Base-by-base conservation (phyloP, 2,329 filamentous ascomycete genomes). In the Cercospora zeae-maydis region DNA sequence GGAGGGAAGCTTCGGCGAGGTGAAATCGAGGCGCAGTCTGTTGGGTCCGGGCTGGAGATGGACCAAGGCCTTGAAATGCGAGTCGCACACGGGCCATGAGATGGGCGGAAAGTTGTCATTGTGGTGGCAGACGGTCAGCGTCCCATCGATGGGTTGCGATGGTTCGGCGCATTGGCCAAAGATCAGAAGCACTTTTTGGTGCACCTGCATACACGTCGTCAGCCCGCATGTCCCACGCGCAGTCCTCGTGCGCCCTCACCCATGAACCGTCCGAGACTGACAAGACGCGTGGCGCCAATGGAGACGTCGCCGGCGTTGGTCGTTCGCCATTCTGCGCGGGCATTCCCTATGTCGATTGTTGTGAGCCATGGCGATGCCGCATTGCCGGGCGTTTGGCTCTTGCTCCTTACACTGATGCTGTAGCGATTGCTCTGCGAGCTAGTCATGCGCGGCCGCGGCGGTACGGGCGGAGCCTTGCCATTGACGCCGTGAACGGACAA, bases 41-140 rank as follows among this genome's bases (percentile, higher is more conserved):
- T 99, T 99, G 59, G 91, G 90, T 0, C 95, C 95, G 4, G 95
- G 93, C 67, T 90, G 86, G n/a, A 99, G 84, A 76, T 96, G 92
- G 9, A 97, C 84, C 31, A 98, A 81, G 4, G 89, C 89, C 78
- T 98, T 98, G 83, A 97, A 98, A 75, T 93, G 88, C 2, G 91
- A 96, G 66, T 92, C 88, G 74, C 83, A 88, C 10, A 97, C 93
- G 1, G 93, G 93, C 93, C 93, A 98, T 69, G 82, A 84, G 11
- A 87, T 90, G 0, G 90, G 80, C 6, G 93, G 93, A 74, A 97
- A 96, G 65, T 81, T 86, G 75, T 96, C 92, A 76, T 96, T 90
- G 69, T 92, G 85, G 72, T 95, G 90, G 72, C 84, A 88, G 65
- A 97, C 84, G 2, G 88, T 92, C 56, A 98, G 73, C 31, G 80